Evolutionary conservation across 768 basidiomycete genomes (phyloP), one percentile per base, ranked within the genome.

Genomic region (Agaricus blazei): DNA sequence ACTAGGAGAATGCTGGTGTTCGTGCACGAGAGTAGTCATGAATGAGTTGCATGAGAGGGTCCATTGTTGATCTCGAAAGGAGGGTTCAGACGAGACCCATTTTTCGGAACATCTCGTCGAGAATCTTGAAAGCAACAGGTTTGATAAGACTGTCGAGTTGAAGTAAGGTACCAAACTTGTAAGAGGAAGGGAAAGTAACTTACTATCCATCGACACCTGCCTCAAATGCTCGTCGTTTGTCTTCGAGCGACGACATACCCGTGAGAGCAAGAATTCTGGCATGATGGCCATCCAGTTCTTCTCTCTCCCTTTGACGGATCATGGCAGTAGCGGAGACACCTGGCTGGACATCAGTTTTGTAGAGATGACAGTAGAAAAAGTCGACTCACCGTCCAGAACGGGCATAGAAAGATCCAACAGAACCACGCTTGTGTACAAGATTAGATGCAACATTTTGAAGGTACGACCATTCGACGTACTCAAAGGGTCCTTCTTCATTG

Each of bases 181-280:
- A 45, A 27, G 28, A 47, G 36, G 27, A 28, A 11, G 29, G 19
- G 24, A 14, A n/a, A 31, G 44, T 7, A n/a, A 84, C 91, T 60
- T 65, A 95, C 93, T 96, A 96, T 72, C 95, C 94, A 60, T 97
- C 91, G 49, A 98, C 93, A 0, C 95, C 95, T 50, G 90, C 90
- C 44, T 90, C 87, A 59, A 96, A 96, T 0, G 95, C 95, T 61
- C 83, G 79, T 24, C 90, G 80, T 68, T 95, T 96, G 68, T 98
- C 93, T 65, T 97, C 95, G 4, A 90, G 70, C 7, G 94, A 92
- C 15, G 95, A 95, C 84, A 93, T 88, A 23, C 95, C 95, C 1
- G 94, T 97, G 55, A 98, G 72, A 3, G 94, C 95, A 45, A 97
- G 74, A 50, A 97, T 94, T 56, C 84, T 78, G 19, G 80, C 70